Percentiles rank a stretch among this genome's conserved stretches.
Evolutionary conservation across 306 rosid genomes (phyloP).

Genomic region (Sphenostylis stenocarpa): DNA sequence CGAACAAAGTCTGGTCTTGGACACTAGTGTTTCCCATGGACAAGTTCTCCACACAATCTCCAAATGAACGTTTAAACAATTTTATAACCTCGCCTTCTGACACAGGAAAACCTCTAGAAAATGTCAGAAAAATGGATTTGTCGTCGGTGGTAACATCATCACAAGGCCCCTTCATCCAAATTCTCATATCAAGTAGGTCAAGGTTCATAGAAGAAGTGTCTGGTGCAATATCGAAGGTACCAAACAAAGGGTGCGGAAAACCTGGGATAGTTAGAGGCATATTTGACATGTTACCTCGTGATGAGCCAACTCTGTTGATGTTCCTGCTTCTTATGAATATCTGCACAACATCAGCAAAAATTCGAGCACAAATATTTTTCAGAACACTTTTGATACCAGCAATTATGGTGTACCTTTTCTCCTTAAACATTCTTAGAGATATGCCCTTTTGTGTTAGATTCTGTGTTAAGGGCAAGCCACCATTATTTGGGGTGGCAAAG

Average conservation of each 20-base stretch:
- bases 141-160: slow-evolving; percentile 44
- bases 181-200: slow-evolving; percentile 15
- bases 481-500: not conserved
- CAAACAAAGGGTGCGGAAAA: slow-evolving; percentile 68
- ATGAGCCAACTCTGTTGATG: not conserved
- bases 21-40: slow-evolving; percentile 38
- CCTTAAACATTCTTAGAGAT: slow-evolving; percentile 37
- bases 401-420: slow-evolving; percentile 38
- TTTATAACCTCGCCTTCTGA: slow-evolving; percentile 40
- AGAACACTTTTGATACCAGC: slow-evolving; percentile 49
- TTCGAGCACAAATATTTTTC: slow-evolving; percentile 40
- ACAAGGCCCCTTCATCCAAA: slow-evolving; percentile 38
- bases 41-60: slow-evolving; percentile 46
- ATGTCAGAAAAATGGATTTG: slow-evolving; percentile 63
- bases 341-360: slow-evolving; percentile 52
- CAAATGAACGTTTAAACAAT: slow-evolving; percentile 32
- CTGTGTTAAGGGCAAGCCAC: slow-evolving; percentile 40
- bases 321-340: not conserved
- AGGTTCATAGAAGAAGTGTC: not conserved
- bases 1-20: slow-evolving; percentile 50
- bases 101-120: slow-evolving; percentile 67
- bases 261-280: slow-evolving; percentile 42
- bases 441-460: slow-evolving; percentile 29
- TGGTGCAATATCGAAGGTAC: slow-evolving; percentile 29
- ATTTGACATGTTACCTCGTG: not conserved